Evolutionary conservation across 257 asterid genomes (phyloP).

Genomic region (Penstemon eatonii): DNA sequence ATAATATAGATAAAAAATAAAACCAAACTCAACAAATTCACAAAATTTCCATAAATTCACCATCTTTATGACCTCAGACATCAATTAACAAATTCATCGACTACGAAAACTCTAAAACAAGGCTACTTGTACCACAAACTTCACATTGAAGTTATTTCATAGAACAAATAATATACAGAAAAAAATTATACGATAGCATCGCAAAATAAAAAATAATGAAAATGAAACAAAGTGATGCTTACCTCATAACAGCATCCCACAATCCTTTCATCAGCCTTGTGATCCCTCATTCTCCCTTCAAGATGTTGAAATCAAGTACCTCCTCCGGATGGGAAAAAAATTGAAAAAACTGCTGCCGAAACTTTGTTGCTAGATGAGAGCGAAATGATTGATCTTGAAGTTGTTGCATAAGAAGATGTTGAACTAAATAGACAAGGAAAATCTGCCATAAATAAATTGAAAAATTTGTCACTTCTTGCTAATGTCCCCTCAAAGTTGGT

Average conservation of each 20-base stretch:
- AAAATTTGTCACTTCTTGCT: too few relatives aligned
- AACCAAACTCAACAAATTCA: not conserved
- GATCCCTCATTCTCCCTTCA: slow-evolving; percentile 49
- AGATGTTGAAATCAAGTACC: not conserved
- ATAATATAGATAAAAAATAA: not conserved
- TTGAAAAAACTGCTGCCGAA: too few relatives aligned
- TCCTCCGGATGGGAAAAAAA: too few relatives aligned
- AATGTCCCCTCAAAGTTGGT: too few relatives aligned
- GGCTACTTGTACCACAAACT: not conserved
- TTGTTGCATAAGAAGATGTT: too few relatives aligned
- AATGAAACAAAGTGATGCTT: not conserved
- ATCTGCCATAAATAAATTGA: too few relatives aligned
- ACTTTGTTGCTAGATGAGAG: too few relatives aligned
- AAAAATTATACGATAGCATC: not conserved
- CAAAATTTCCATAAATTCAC: slow-evolving; percentile 9
- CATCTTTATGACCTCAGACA: not conserved
- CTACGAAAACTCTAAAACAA: slow-evolving; percentile 12
- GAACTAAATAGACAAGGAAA: too few relatives aligned
- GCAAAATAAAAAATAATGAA: not conserved
- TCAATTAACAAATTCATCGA: not conserved
- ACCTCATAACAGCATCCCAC: slow-evolving; percentile 59
- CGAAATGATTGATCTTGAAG: slow-evolving; percentile 26
- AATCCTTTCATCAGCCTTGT: slow-evolving; percentile 82
- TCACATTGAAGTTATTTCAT: not conserved
- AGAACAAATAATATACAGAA: not conserved